phyloP scores from a whole-genome alignment of 176 grass and related monocot species.

The Zoysia japonica region DNA sequence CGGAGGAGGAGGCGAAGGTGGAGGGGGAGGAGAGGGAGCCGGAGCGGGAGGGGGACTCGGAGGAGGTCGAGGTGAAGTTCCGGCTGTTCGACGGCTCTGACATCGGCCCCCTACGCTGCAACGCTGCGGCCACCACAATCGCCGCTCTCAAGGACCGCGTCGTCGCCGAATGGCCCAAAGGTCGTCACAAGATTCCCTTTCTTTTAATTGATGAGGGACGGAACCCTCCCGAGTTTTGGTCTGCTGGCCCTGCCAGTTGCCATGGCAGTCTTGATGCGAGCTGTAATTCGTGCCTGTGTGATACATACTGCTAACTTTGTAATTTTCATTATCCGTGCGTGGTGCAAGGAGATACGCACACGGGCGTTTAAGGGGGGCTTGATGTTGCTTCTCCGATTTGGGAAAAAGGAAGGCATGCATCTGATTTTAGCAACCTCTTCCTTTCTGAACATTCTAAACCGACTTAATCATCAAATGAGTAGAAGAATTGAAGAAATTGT shows the following conservation, averaged over 20 bases:
- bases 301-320: conserved; percentile 38
- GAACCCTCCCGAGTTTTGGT: background rate
- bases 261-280: background rate
- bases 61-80: conserved; percentile 69
- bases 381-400: background rate
- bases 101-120: conserved; percentile 67
- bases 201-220: background rate
- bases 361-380: background rate
- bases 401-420: conserved; percentile 7
- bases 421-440: conserved; percentile 9
- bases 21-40: conserved; percentile 25
- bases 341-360: background rate
- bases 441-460: conserved; percentile 18
- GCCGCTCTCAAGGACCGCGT: conserved; percentile 75
- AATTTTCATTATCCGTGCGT: background rate
- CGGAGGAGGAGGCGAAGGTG: conserved; percentile 37
- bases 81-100: conserved; percentile 77
- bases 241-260: background rate
- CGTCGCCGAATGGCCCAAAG: conserved; percentile 75
- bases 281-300: conserved; percentile 14
- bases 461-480: background rate
- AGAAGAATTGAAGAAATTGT: background rate
- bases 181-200: conserved; percentile 30
- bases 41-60: conserved; percentile 34
- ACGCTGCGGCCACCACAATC: conserved; percentile 57